These are phyloP conservation scores for Knoxia roxburghii DNA, from an alignment of 257 asterid species.

Conservation along the genomic window DNA sequence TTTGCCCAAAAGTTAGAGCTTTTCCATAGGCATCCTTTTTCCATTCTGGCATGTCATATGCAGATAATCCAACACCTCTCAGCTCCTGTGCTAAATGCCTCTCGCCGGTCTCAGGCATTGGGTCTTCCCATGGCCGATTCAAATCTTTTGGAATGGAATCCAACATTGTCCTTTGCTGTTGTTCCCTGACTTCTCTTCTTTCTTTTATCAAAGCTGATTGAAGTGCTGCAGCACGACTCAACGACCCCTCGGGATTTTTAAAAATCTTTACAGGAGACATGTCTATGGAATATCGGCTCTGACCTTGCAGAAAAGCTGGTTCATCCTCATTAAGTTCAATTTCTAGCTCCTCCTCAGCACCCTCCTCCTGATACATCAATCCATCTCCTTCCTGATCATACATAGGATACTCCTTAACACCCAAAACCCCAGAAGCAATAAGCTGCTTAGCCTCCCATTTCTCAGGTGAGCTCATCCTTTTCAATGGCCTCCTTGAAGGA, in stretches of 20 bases:
- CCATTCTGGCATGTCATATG: constrained; percentile 98
- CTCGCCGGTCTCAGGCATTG: constrained; percentile 98
- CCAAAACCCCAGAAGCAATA: constrained; percentile 80
- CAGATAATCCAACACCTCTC: constrained; percentile 93
- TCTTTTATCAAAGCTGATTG: constrained; percentile 88
- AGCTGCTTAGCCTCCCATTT: constrained; percentile 93
- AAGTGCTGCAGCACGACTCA: constrained; percentile 95
- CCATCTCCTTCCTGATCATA: constrained; percentile 85
- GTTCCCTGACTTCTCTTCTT: constrained; percentile 95
- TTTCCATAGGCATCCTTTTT: constrained; percentile 91
- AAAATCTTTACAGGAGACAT: constrained; percentile 94
- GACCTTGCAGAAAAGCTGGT: constrained; percentile 85
- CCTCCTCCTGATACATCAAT: constrained; percentile 81
- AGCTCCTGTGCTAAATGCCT: constrained; percentile 96
- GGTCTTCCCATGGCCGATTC: constrained; percentile 98
- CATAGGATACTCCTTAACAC: constrained; percentile 63
- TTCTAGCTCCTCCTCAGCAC: constrained; percentile 93
- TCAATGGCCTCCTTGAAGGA: constrained; percentile 79
- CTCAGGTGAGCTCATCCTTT: constrained; percentile 96
- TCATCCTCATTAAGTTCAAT: constrained; percentile 88
- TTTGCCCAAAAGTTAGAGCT: constrained; percentile 85
- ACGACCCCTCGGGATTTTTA: constrained; percentile 89
- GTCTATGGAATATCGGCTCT: constrained; percentile 69
- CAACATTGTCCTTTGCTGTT: constrained; percentile 85
- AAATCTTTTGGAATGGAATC: constrained; percentile 98